phyloP scores from a whole-genome alignment of 1,139 yeast genomes.

The Debaryomyces fabryi region DNA sequence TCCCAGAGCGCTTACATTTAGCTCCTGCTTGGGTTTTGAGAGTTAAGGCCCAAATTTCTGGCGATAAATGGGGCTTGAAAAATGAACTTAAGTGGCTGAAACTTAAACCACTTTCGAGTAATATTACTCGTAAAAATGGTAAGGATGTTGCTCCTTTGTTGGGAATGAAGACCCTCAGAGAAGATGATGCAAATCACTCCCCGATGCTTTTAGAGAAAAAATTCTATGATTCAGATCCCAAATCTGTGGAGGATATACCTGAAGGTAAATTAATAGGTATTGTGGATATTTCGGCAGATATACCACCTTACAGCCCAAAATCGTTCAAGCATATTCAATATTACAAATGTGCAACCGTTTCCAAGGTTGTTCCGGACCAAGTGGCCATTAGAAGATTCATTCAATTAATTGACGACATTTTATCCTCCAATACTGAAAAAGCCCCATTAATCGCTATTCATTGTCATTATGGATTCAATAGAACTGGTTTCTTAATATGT shows the following conservation, averaged over 20 bases:
- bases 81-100: slow-evolving; percentile 74
- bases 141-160: slow-evolving; percentile 51
- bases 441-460: slow-evolving; percentile 62
- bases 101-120: slow-evolving; percentile 52
- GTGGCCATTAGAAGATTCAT: slow-evolving; percentile 61
- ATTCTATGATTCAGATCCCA: slow-evolving; percentile 41
- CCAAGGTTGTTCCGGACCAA: slow-evolving; percentile 73
- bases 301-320: slow-evolving; percentile 72
- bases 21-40: slow-evolving; percentile 68
- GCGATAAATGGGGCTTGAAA: slow-evolving; percentile 79
- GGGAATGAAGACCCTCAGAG: slow-evolving; percentile 77
- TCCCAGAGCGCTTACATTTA: slow-evolving; percentile 51
- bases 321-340: slow-evolving; percentile 57
- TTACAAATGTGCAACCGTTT: slow-evolving; percentile 75
- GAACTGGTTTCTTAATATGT: slow-evolving; percentile 76
- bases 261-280: slow-evolving; percentile 53
- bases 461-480: slow-evolving; percentile 81
- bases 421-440: slow-evolving; percentile 25
- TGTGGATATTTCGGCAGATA: slow-evolving; percentile 74
- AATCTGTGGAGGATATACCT: slow-evolving; percentile 18
- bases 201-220: slow-evolving; percentile 54
- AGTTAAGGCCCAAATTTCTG: slow-evolving; percentile 61
- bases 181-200: slow-evolving; percentile 63
- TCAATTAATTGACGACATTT: slow-evolving; percentile 53
- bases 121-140: slow-evolving; percentile 38